These are phyloP conservation scores for Pichia heedii DNA, from an alignment of 805 yeast genomes.

Conservation along the genomic window DNA sequence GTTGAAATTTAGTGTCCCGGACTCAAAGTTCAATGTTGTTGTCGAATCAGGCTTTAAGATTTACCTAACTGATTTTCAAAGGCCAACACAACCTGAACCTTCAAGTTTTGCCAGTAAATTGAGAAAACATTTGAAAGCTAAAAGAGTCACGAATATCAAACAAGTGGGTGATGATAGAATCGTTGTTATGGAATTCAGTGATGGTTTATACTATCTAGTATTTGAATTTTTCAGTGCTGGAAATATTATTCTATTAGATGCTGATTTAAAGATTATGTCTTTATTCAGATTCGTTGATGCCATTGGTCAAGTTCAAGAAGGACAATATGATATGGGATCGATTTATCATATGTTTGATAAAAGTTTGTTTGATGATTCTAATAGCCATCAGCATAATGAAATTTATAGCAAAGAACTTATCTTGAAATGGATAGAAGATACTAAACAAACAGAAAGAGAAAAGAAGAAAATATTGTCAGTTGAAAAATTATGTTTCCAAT, in stretches of 20 bases:
- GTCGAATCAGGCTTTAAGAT: constrained; percentile 82
- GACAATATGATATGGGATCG: constrained; percentile 69
- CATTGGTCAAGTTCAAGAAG: constrained; percentile 52
- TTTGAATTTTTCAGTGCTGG: constrained; percentile 95
- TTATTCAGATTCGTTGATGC: constrained; percentile 60
- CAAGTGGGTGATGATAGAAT: constrained; percentile 78
- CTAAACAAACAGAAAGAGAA: constrained; percentile 26
- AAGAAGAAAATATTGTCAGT: constrained; percentile 47
- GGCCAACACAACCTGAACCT: constrained; percentile 76
- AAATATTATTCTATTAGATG: constrained; percentile 70
- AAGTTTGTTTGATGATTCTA: constrained; percentile 29
- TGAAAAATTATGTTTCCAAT: constrained; percentile 59
- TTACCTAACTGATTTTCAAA: constrained; percentile 69
- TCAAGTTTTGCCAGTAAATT: constrained; percentile 78
- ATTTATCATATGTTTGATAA: constrained; percentile 53
- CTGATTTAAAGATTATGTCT: constrained; percentile 55
- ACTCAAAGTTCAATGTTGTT: constrained; percentile 65
- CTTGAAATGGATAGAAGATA: constrained; percentile 31
- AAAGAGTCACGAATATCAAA: constrained; percentile 61
- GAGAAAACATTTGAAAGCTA: constrained; percentile 76
- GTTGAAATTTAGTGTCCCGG: constrained; percentile 75
- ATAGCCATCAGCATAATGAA: background rate
- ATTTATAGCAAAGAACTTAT: constrained; percentile 27
- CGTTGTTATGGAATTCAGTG: constrained; percentile 77
- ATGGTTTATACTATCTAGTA: constrained; percentile 68